Base-by-base conservation (phyloP, 139 green algal genomes). In the Haematococcus sp. region DNA sequence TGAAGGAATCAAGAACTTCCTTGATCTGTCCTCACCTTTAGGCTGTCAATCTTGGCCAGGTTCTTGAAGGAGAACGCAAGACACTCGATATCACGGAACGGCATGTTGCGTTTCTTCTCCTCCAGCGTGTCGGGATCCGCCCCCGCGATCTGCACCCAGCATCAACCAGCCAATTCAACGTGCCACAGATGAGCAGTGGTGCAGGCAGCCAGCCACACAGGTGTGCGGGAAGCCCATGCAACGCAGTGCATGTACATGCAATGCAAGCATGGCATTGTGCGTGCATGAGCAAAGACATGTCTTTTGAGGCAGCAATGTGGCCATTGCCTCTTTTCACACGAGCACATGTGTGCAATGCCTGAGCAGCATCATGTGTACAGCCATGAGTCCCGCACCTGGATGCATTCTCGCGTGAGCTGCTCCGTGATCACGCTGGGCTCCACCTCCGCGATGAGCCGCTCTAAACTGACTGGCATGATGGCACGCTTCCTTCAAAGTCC, bases 1-100 rank as follows among this genome's bases (percentile, higher is more conserved):
- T n/a, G n/a, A n/a, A n/a, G n/a, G n/a, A n/a, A n/a, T n/a, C n/a
- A n/a, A n/a, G n/a, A n/a, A n/a, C n/a, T n/a, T n/a, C n/a, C n/a
- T n/a, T n/a, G n/a, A n/a, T n/a, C n/a, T n/a, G n/a, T n/a, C n/a
- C 40, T 7, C 40, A 49, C 40, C 40, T 74, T 31, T 3, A 97
- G 79, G 79, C 94, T 92, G 58, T 88, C 74, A 3, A 97, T 90
- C 28, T 78, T 71, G 0, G 83, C 77, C 2, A 94, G 76, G 79
- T 83, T 89, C 23, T 73, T 79, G 75, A 93, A 96, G 83, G 84
- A 92, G 76, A 93, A 90, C 5, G 80, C 80, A 2, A 94, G 78
- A 22, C 65, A 81, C 34, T 90, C 79, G 2, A 94, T 82, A 3
- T 94, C 81, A 2, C 60, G 32, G 32, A 92, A 90, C 0, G 58